Evolutionary conservation across 2,329 filamentous ascomycete species (phyloP), one percentile per base, ranked within the genome.

Genomic region (Fusarium floridanum): DNA sequence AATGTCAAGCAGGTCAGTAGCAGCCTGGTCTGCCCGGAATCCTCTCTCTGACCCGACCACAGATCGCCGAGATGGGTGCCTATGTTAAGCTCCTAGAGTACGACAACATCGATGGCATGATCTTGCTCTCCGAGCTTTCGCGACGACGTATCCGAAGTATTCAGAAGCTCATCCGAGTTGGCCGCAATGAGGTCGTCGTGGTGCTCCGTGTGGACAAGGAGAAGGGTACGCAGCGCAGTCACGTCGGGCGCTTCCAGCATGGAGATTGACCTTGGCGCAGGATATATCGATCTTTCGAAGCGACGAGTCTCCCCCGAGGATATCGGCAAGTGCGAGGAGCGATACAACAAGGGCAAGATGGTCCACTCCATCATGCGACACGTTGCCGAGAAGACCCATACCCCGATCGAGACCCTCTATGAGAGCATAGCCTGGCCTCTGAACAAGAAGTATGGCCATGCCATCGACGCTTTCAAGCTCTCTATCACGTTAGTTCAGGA

Each of bases 91-190:
- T 99, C 66, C 93, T 99, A 80, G 97, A 99, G 88, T 99, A 99
- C 87, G 97, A 99, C 86, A 98, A 98, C 87, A 99, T 99, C 81
- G 97, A 99, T 84, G 97, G 97, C 91, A 99, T 99, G 97, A 99
- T 99, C 81, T 88, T 99, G 77, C 94, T 99, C 77, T 98, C 95
- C 80, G 97, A 99, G 86, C 91, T 99, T 75, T 99, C 97, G 70
- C 92, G 97, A 89, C 91, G 97, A 91, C 97, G 97, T 93, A 99
- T 99, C 82, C 90, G 97, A 88, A 95, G 92, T 90, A 99, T 99
- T 81, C 97, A 99, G 86, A 99, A 99, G 87, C 93, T 99, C 77
- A 99, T 99, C 81, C 93, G 97, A 77, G 97, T 99, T 73, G 97
- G 97, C 68, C 93, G 97, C 80, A 99, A 99, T 82, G 97, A 99